Evolutionary conservation across 2,329 filamentous ascomycete genomes (phyloP).

Genomic region (Trichoderma sp.): DNA sequence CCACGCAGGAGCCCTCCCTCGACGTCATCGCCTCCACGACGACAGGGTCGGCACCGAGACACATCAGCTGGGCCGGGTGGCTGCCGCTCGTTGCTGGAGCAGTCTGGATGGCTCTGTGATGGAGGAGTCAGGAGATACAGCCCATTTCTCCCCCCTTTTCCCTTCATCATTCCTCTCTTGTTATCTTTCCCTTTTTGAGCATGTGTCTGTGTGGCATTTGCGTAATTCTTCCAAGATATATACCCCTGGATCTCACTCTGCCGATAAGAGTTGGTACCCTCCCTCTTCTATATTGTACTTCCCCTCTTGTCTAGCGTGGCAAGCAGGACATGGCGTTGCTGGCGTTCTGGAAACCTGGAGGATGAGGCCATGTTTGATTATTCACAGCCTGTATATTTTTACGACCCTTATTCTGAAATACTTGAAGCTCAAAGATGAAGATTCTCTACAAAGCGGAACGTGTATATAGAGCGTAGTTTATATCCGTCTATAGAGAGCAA

Average conservation of each 20-base stretch:
- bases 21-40: conserved; percentile 20
- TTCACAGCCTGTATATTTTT: background rate
- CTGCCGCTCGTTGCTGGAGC: conserved; percentile 46
- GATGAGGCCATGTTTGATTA: background rate
- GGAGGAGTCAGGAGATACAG: background rate
- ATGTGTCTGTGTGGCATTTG: background rate
- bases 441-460: background rate
- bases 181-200: background rate
- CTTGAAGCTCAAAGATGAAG: background rate
- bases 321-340: conserved; percentile 19
- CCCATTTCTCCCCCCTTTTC: background rate
- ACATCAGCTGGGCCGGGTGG: conserved; percentile 44
- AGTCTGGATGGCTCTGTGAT: conserved; percentile 45
- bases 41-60: conserved; percentile 32
- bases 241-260: conserved; percentile 23
- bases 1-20: conserved; percentile 42
- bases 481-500: conserved; percentile 3
- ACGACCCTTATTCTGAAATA: background rate
- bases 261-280: conserved; percentile 6
- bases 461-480: conserved; percentile 10
- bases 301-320: background rate
- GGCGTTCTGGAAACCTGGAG: conserved; percentile 9
- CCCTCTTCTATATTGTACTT: background rate
- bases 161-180: too few relatives aligned
- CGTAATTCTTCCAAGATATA: conserved; percentile 18